Conservation (phyloP, 768 basidiomycete species). For the Rubroboletus satanas region DNA sequence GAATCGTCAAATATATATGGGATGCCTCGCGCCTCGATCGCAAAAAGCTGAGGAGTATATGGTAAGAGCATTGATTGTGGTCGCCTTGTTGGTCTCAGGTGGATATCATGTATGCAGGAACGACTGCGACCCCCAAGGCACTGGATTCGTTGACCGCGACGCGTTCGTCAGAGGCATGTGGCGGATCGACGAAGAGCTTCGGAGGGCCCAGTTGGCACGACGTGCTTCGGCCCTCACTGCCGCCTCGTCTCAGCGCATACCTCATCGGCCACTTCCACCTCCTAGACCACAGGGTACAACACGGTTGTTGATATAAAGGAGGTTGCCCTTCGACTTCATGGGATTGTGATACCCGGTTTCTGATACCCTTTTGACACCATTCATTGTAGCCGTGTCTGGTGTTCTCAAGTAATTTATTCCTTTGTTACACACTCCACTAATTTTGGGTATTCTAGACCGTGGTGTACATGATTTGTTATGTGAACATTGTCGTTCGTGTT, state of each 20-base stretch:
- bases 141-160: conserved; percentile 61
- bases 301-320: conserved; percentile 12
- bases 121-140: conserved; percentile 58
- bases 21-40: conserved; percentile 52
- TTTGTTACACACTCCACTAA: neutral
- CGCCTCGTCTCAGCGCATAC: conserved; percentile 34
- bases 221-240: conserved; percentile 31
- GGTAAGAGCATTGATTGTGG: conserved; percentile 41
- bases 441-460: neutral
- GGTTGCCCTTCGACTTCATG: neutral
- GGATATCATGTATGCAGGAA: conserved; percentile 42
- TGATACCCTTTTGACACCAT: conserved; percentile 16
- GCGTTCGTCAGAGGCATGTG: conserved; percentile 78
- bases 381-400: neutral
- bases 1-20: conserved; percentile 61
- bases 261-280: conserved; percentile 28
- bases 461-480: conserved; percentile 1
- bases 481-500: neutral
- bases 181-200: conserved; percentile 80
- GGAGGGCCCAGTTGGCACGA: conserved; percentile 48
- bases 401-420: conserved; percentile 13
- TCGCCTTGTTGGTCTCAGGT: neutral
- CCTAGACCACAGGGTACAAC: conserved; percentile 14
- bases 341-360: conserved; percentile 14
- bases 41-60: conserved; percentile 55